Percentiles rank a stretch among this genome's conserved stretches.
phyloP scores from a whole-genome alignment of 352 stramenopile species.

The Phytophthora tubulina region DNA sequence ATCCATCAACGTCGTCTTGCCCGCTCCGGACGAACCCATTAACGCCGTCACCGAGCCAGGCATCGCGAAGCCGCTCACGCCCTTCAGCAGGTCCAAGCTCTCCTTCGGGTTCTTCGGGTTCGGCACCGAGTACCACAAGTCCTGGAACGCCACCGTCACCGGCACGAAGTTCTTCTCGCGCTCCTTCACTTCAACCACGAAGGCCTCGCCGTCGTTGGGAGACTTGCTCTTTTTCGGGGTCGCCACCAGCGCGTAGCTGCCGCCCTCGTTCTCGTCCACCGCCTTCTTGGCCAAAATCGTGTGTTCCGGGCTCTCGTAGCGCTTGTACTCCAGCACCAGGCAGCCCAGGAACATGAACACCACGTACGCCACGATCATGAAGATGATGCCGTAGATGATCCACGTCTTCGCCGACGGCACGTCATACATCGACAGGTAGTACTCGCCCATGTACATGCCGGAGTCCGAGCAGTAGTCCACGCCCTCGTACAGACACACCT shows the following conservation, averaged over 20 bases:
- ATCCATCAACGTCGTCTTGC: slow-evolving; percentile 92
- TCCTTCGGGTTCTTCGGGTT: slow-evolving; percentile 52
- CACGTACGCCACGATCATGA: slow-evolving; percentile 49
- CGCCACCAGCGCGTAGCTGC: slow-evolving; percentile 26
- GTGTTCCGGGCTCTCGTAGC: slow-evolving; percentile 38
- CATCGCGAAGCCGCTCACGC: slow-evolving; percentile 50
- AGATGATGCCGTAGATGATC: slow-evolving; percentile 47
- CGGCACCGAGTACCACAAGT: slow-evolving; percentile 59
- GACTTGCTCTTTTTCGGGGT: slow-evolving; percentile 35
- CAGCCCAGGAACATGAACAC: slow-evolving; percentile 59
- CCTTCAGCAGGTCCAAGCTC: slow-evolving; percentile 68
- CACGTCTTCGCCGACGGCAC: slow-evolving; percentile 37
- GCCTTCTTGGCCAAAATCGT: slow-evolving; percentile 33
- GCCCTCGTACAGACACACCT: slow-evolving; percentile 50
- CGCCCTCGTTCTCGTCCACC: slow-evolving; percentile 21
- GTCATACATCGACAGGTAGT: slow-evolving; percentile 50
- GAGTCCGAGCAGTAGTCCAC: slow-evolving; percentile 52
- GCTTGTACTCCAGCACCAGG: slow-evolving; percentile 32
- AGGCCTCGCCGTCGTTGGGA: slow-evolving; percentile 16
- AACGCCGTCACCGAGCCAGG: slow-evolving; percentile 85
- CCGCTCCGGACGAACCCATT: slow-evolving; percentile 83
- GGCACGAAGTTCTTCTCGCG: slow-evolving; percentile 52
- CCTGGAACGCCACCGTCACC: slow-evolving; percentile 50
- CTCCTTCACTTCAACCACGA: slow-evolving; percentile 30
- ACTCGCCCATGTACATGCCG: slow-evolving; percentile 48